A percentile compares a stretch with the other conserved stretches of the same genome.
These are phyloP conservation scores for Lichtheimia ramosa DNA, from an alignment of 371 early-diverging fungal genomes.

Conservation along the genomic window DNA sequence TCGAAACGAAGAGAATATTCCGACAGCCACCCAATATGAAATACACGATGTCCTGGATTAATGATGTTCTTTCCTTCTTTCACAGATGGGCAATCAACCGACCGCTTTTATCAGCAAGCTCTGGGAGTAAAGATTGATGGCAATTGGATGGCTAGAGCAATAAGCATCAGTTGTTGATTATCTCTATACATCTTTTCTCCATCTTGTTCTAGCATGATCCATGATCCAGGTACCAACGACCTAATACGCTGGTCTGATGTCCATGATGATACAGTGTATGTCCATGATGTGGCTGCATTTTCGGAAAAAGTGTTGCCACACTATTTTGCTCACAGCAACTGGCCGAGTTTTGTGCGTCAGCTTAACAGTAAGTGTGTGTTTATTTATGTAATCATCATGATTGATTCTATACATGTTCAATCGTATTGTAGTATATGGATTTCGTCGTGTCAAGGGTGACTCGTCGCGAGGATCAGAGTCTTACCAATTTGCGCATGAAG, in stretches of 20 bases:
- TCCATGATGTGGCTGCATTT: constrained; percentile 5
- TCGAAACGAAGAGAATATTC: too few species aligned
- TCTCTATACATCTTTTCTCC: not conserved
- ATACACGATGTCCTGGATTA: too few species aligned
- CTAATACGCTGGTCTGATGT: constrained; percentile 7
- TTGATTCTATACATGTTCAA: not conserved
- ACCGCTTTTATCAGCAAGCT: constrained; percentile 2
- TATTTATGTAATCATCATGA: not conserved
- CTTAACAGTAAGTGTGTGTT: constrained; percentile 9
- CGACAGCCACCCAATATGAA: too few species aligned
- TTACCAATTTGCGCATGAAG: not conserved
- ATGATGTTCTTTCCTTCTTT: not conserved
- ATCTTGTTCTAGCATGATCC: not conserved
- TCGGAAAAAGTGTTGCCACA: constrained; percentile 6
- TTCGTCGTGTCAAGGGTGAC: constrained; percentile 4
- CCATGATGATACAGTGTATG: not conserved
- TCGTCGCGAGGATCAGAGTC: not conserved
- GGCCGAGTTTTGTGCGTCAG: constrained; percentile 15
- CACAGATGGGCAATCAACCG: not conserved
- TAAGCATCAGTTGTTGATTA: not conserved
- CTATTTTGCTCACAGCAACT: constrained; percentile 11
- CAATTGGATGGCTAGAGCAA: too few species aligned
- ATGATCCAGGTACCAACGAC: constrained; percentile 1
- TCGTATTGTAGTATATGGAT: constrained; percentile 4
- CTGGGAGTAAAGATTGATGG: not conserved